Conservation (phyloP, 805 yeast genomes). For the Pichia sporocuriosa region DNA sequence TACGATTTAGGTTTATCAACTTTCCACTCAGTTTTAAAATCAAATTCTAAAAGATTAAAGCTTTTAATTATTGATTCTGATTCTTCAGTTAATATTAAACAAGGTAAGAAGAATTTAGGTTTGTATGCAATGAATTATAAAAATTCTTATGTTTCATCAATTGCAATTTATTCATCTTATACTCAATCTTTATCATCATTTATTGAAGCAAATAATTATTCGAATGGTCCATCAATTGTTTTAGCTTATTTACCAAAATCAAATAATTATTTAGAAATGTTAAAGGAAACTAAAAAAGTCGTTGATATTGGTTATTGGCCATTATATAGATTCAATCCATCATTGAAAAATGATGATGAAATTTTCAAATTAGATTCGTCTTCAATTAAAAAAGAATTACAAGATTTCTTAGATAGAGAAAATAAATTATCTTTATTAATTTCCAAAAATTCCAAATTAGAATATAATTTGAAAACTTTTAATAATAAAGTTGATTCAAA, state of each 20-base stretch:
- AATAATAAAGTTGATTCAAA: constrained; percentile 54
- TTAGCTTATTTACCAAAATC: constrained; percentile 85
- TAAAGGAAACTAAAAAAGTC: constrained; percentile 81
- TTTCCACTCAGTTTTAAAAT: constrained; percentile 73
- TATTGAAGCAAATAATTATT: constrained; percentile 78
- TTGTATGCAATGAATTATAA: constrained; percentile 92
- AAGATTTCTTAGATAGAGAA: constrained; percentile 81
- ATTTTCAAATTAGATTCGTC: constrained; percentile 79
- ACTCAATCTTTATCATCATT: constrained; percentile 87
- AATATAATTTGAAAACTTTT: constrained; percentile 68
- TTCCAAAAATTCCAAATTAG: constrained; percentile 61
- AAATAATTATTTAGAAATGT: constrained; percentile 55
- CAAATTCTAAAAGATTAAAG: constrained; percentile 65
- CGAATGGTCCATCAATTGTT: constrained; percentile 81
- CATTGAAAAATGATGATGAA: constrained; percentile 38
- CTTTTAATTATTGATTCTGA: constrained; percentile 84
- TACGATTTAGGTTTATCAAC: constrained; percentile 90
- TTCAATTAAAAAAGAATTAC: constrained; percentile 65
- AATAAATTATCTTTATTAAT: constrained; percentile 78
- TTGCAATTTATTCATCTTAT: constrained; percentile 88
- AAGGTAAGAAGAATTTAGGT: constrained; percentile 87
- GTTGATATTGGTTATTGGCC: constrained; percentile 98
- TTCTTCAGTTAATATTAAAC: constrained; percentile 45
- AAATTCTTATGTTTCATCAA: constrained; percentile 84
- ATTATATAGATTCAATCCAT: constrained; percentile 78